A percentile compares a stretch with the other conserved stretches of the same genome.
Evolutionary conservation across 108 stramenopile genomes (phyloP).

Genomic region (Nitzschia inconspicua): DNA sequence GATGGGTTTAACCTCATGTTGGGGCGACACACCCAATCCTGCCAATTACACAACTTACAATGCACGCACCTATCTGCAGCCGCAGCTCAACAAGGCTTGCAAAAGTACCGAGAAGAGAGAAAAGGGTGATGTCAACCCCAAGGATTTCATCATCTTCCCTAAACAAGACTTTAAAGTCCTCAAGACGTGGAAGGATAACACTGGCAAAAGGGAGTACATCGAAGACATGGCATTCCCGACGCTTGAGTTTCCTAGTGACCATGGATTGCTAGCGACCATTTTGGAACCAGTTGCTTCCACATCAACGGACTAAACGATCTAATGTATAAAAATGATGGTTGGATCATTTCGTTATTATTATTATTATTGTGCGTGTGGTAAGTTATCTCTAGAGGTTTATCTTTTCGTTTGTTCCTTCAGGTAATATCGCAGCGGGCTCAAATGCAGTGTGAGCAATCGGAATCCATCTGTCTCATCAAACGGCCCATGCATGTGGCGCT

Average conservation of each 20-base stretch:
- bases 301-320: too few relatives aligned
- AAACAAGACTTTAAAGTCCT: conserved; percentile 54
- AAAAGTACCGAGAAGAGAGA: conserved; percentile 65
- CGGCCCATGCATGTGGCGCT: neutral
- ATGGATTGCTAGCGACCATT: conserved; percentile 72
- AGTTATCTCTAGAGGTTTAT: too few relatives aligned
- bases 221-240: conserved; percentile 87
- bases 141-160: conserved; percentile 84
- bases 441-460: conserved; percentile 19
- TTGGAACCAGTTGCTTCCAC: conserved; percentile 37
- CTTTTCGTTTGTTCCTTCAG: neutral
- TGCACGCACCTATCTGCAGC: conserved; percentile 76
- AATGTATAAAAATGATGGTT: too few relatives aligned
- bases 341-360: too few relatives aligned
- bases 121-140: conserved; percentile 83
- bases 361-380: too few relatives aligned
- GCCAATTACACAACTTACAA: conserved; percentile 73
- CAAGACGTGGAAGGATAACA: conserved; percentile 79
- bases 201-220: conserved; percentile 58
- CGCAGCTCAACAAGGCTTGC: conserved; percentile 90
- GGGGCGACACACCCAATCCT: conserved; percentile 70
- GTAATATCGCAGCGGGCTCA: conserved; percentile 7
- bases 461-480: neutral
- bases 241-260: conserved; percentile 81
- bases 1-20: conserved; percentile 63